Evolutionary conservation across 2,329 filamentous ascomycete species (phyloP), one percentile per base, ranked within the genome.

Genomic region (Ceratocystis colombiana): DNA sequence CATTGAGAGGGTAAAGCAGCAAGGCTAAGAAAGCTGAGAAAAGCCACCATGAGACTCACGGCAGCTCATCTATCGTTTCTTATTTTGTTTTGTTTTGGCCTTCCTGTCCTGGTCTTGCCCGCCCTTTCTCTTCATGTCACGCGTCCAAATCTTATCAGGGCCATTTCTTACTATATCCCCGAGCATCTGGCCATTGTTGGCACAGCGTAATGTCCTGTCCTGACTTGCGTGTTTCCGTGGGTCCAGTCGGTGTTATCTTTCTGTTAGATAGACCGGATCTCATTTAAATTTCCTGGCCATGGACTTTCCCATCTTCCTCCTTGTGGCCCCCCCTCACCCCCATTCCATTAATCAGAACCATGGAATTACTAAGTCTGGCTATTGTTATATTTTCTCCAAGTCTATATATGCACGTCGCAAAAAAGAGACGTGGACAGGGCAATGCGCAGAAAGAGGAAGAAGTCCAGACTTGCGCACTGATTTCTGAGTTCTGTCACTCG

Each of bases 1-100:
- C 92, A 45, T 77, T 97, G 73, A 89, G 94, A 82, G 96, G 91
- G 76, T 96, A 75, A 71, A n/a, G 48, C 5, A 20, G 37, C 46
- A 28, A 37, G 55, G 55, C 28, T 10, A 30, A 59, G 28, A 59
- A 41, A 41, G 12, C 37, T 4, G 37, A 41, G 10, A 41, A 41
- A 41, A 41, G 10, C 10, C 37, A 41, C 12, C 46, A 22, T n/a
- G 17, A 48, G 46, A 30, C 17, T 25, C 25, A n/a, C 17, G 15
- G 33, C 55, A 20, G 33, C n/a, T 28, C 22, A 8, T 30, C 30
- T 37, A 30, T 41, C 37, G 37, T 37, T 30, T 30, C 20, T 25
- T 59, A 8, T 37, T 59, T 30, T 59, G 55, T 37, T 20, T 20
- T 37, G 17, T 33, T 30, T 25, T 37, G 17, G 37, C 37, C 37